Percentiles rank a stretch among this genome's conserved stretches.
These are phyloP conservation scores for Theobroma cacao DNA, from an alignment of 345 rosid species.

Conservation along the genomic window DNA sequence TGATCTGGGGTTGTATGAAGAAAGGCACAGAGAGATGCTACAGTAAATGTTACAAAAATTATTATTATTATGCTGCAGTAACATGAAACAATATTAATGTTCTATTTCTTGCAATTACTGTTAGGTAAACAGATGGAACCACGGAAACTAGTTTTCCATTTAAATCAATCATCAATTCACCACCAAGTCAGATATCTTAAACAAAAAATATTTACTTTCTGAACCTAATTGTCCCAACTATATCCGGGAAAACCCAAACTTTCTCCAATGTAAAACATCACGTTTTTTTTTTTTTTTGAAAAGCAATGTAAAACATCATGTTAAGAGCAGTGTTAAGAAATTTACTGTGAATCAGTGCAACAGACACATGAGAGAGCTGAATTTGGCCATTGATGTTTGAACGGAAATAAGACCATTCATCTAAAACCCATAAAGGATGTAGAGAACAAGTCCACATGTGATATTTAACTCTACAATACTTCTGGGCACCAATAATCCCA, in stretches of 20 bases:
- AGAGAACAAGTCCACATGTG: neutral
- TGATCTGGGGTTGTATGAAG: conserved; percentile 35
- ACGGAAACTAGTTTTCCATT: neutral
- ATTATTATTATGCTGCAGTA: no score
- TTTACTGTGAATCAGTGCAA: neutral
- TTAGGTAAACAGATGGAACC: neutral
- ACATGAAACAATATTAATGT: neutral
- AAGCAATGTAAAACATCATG: no score
- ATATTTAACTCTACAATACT: conserved; percentile 25
- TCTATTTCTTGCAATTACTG: neutral
- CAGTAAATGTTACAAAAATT: conserved; percentile 10
- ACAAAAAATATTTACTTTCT: neutral
- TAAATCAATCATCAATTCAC: neutral
- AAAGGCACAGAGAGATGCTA: conserved; percentile 35
- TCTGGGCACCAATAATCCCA: conserved; percentile 14
- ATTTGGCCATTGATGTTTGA: neutral
- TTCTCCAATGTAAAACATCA: neutral
- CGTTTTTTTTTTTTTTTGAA: no score
- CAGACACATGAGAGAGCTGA: neutral
- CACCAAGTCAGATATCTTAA: neutral
- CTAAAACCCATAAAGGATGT: neutral
- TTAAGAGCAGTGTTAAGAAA: neutral
- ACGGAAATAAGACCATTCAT: neutral
- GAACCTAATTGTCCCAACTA: neutral
- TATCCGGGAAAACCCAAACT: neutral